Conservation (phyloP, 2,329 filamentous ascomycete species). For the Aspergillus melleus region DNA sequence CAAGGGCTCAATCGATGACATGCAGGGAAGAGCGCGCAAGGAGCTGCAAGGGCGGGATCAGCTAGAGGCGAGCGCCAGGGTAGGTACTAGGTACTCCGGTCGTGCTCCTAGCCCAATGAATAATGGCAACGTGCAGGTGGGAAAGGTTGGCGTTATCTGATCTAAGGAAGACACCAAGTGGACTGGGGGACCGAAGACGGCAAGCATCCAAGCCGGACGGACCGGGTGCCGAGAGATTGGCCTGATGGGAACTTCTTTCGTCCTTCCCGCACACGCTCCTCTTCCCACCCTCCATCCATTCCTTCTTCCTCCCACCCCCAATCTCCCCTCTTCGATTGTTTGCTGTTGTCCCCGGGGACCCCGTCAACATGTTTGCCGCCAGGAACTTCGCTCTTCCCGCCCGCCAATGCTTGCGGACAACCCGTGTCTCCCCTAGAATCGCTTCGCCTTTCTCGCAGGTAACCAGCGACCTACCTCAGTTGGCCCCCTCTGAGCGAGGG, state of each 20-base stretch:
- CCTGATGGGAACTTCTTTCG: slow-evolving; percentile 10
- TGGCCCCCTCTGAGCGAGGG: not conserved
- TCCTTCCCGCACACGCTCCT: slow-evolving; percentile 25
- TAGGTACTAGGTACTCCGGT: not conserved
- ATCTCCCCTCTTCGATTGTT: slow-evolving; percentile 20
- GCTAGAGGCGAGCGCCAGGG: not conserved
- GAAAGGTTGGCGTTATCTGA: slow-evolving; percentile 19
- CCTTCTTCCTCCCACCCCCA: slow-evolving; percentile 24
- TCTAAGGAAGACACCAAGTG: slow-evolving; percentile 15
- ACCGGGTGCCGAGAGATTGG: slow-evolving; percentile 21
- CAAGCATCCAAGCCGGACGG: slow-evolving; percentile 18
- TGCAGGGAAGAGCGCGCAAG: slow-evolving; percentile 11
- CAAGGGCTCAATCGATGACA: slow-evolving; percentile 1
- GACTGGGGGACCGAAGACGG: slow-evolving; percentile 13
- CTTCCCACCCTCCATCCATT: slow-evolving; percentile 6
- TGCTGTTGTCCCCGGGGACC: slow-evolving; percentile 22
- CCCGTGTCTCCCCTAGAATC: slow-evolving; percentile 50
- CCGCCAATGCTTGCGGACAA: slow-evolving; percentile 75
- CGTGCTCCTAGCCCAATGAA: too few species aligned
- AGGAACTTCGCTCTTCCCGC: slow-evolving; percentile 74
- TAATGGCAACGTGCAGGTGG: not conserved
- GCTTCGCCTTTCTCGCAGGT: slow-evolving; percentile 59
- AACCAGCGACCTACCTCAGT: slow-evolving; percentile 31
- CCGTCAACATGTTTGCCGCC: slow-evolving; percentile 74
- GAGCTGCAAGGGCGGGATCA: slow-evolving; percentile 11